phyloP scores from a whole-genome alignment of 2,329 filamentous ascomycete species.

The Gyromitra esculenta region DNA sequence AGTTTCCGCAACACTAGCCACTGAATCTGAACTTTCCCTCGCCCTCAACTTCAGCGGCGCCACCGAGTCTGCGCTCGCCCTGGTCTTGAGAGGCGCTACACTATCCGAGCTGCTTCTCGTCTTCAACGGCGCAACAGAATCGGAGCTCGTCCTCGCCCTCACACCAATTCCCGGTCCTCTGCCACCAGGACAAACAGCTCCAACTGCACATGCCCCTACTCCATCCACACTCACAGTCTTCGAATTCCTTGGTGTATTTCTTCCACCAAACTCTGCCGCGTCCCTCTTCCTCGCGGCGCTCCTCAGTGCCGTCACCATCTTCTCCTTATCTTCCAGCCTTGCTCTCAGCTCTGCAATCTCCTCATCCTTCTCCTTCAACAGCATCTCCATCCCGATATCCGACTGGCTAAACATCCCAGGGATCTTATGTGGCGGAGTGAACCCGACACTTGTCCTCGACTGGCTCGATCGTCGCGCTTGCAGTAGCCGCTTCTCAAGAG shows the following conservation, averaged over 20 bases:
- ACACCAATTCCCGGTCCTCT: conserved; percentile 47
- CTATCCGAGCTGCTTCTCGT: conserved; percentile 37
- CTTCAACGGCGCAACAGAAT: conserved; percentile 29
- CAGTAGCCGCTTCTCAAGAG: conserved; percentile 87
- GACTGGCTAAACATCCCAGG: conserved; percentile 65
- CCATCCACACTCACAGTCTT: conserved; percentile 34
- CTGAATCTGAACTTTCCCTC: conserved; percentile 39
- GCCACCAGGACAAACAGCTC: conserved; percentile 24
- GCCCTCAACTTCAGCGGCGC: conserved; percentile 11
- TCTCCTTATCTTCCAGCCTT: conserved; percentile 91
- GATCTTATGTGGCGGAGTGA: conserved; percentile 59
- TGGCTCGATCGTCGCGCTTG: conserved; percentile 86
- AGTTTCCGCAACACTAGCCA: conserved; percentile 22
- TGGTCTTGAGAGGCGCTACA: conserved; percentile 34
- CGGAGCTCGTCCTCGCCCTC: conserved; percentile 39
- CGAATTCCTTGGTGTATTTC: conserved; percentile 9
- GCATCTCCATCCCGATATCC: conserved; percentile 71
- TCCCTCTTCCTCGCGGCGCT: conserved; percentile 87
- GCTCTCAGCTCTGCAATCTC: conserved; percentile 92
- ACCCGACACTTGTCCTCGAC: conserved; percentile 81
- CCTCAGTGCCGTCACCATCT: conserved; percentile 87
- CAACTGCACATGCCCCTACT: conserved; percentile 1
- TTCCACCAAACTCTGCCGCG: conserved; percentile 68
- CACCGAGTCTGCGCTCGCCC: conserved; percentile 17
- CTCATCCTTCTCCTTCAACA: conserved; percentile 86